A percentile compares a stretch with the other conserved stretches of the same genome.
Evolutionary conservation across 495 filamentous ascomycete species (phyloP).

Genomic region (Xylaria grammica): DNA sequence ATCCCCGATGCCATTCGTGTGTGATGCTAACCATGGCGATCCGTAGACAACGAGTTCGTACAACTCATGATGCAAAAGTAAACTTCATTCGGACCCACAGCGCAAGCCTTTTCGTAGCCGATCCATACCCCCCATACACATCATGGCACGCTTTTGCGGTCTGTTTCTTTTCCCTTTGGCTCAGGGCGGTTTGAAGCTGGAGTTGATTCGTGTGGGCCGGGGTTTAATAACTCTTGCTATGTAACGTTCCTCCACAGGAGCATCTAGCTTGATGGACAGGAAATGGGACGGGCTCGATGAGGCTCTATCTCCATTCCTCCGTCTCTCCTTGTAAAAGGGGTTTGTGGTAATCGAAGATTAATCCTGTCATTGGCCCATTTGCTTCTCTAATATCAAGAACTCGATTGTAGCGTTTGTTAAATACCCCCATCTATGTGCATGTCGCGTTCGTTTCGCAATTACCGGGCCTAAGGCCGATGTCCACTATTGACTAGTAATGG

Average conservation of each 20-base stretch:
- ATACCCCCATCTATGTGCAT: background rate
- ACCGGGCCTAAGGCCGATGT: too few relatives aligned
- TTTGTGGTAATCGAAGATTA: slow-evolving; percentile 10
- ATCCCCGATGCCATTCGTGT: background rate
- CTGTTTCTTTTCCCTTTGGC: slow-evolving; percentile 24
- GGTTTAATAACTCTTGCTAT: slow-evolving; percentile 17
- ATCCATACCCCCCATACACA: slow-evolving; percentile 37
- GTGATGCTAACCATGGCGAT: slow-evolving; percentile 39
- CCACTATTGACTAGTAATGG: too few relatives aligned
- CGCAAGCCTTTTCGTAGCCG: slow-evolving; percentile 28
- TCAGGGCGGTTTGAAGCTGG: slow-evolving; percentile 14
- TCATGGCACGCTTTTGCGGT: slow-evolving; percentile 32
- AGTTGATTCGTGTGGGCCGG: slow-evolving; percentile 15
- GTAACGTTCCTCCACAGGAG: background rate
- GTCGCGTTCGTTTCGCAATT: background rate
- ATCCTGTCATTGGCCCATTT: background rate
- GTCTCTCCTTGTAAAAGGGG: slow-evolving; percentile 9
- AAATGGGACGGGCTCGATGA: background rate
- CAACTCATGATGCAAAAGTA: slow-evolving; percentile 99
- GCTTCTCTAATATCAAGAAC: background rate
- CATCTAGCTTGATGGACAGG: background rate
- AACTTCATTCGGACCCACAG: slow-evolving; percentile 32
- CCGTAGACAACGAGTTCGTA: slow-evolving; percentile 97
- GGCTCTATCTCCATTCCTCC: slow-evolving; percentile 1
- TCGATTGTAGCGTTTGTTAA: background rate